Conservation (phyloP, 225 moss, liverwort and hornwort species). For the Antitrichia curtipendula region DNA sequence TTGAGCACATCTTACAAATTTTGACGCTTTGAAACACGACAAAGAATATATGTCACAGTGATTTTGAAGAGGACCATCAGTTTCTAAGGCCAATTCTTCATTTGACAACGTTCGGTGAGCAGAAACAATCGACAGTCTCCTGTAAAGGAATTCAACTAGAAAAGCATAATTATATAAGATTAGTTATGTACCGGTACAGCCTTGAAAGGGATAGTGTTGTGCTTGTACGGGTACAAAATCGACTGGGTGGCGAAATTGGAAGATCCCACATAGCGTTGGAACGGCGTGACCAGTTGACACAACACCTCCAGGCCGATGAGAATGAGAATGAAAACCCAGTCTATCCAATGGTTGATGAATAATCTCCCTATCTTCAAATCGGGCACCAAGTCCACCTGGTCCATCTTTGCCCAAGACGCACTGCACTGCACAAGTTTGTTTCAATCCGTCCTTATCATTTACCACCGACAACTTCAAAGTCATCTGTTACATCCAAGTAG, state of each 20-base stretch:
- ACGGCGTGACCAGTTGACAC: conserved; percentile 8
- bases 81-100: neutral
- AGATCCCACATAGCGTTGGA: conserved; percentile 21
- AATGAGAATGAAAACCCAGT: conserved; percentile 24
- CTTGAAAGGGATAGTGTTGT: conserved; percentile 10
- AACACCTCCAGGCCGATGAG: conserved; percentile 20
- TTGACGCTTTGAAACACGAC: neutral
- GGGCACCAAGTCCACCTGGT: neutral
- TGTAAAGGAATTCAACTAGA: neutral
- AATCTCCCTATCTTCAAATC: conserved; percentile 15
- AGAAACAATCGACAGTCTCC: neutral
- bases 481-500: neutral
- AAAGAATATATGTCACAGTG: too few relatives aligned
- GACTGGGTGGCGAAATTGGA: neutral
- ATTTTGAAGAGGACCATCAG: too few relatives aligned
- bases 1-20: neutral
- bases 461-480: neutral
- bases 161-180: neutral
- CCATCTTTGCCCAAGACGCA: neutral
- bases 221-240: conserved; percentile 27
- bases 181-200: conserved; percentile 12
- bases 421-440: neutral
- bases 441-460: neutral
- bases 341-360: conserved; percentile 16
- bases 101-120: neutral